Evolutionary conservation across 805 yeast genomes (phyloP).

Genomic region (Myxozyma lipomycoides): DNA sequence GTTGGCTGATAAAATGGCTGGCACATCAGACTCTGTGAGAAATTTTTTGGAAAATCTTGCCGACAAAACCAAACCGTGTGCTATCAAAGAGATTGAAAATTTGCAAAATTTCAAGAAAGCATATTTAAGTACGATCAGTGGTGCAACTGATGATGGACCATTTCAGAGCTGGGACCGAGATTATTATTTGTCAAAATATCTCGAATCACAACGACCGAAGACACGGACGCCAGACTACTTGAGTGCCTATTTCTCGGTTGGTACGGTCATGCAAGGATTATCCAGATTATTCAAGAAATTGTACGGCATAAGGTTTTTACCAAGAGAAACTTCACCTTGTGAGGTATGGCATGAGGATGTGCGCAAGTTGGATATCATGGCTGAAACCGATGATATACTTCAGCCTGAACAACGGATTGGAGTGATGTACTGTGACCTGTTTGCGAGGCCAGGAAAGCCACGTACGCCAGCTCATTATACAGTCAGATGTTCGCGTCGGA

Average conservation of each 20-base stretch:
- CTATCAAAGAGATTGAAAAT: slow-evolving; percentile 53
- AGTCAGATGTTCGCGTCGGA: slow-evolving; percentile 84
- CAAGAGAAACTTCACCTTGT: slow-evolving; percentile 58
- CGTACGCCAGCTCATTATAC: slow-evolving; percentile 90
- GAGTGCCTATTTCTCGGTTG: slow-evolving; percentile 74
- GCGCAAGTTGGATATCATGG: slow-evolving; percentile 69
- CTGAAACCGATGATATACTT: slow-evolving; percentile 49
- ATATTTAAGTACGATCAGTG: slow-evolving; percentile 28
- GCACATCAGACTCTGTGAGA: slow-evolving; percentile 67
- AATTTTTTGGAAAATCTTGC: slow-evolving; percentile 63
- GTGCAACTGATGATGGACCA: slow-evolving; percentile 34
- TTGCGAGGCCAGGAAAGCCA: slow-evolving; percentile 70
- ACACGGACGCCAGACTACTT: slow-evolving; percentile 45
- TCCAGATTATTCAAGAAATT: slow-evolving; percentile 63
- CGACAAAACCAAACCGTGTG: slow-evolving; percentile 48
- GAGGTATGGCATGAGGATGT: slow-evolving; percentile 91
- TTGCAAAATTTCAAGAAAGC: slow-evolving; percentile 44
- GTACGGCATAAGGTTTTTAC: slow-evolving; percentile 73
- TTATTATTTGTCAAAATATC: slow-evolving; percentile 45
- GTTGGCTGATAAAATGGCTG: slow-evolving; percentile 85
- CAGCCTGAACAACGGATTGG: slow-evolving; percentile 50
- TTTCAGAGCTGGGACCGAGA: slow-evolving; percentile 93
- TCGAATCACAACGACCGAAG: slow-evolving; percentile 36
- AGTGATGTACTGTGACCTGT: slow-evolving; percentile 79
- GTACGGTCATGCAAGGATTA: slow-evolving; percentile 79